Percentiles rank a stretch among this genome's conserved stretches.
Evolutionary conservation across 2,329 filamentous ascomycete species (phyloP).

Genomic region (Pseudocercospora fijiensis): DNA sequence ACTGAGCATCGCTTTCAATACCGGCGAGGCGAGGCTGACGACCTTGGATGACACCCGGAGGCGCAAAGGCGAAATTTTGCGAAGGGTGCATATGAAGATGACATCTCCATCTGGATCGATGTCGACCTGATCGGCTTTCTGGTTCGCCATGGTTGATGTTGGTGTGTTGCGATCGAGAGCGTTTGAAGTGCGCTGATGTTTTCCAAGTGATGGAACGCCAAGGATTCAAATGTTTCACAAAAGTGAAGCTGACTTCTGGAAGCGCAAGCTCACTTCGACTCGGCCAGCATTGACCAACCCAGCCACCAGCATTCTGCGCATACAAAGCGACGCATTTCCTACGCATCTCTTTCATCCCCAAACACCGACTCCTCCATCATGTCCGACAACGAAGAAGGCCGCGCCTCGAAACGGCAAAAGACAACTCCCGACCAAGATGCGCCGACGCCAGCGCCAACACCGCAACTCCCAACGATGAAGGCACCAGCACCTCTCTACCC

Average conservation of each 20-base stretch:
- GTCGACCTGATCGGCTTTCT: not conserved
- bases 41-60: slow-evolving; percentile 7
- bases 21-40: slow-evolving; percentile 9
- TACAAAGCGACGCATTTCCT: not conserved
- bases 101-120: slow-evolving; percentile 19
- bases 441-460: not conserved
- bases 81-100: slow-evolving; percentile 6
- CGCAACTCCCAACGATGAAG: not conserved
- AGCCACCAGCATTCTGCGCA: not conserved
- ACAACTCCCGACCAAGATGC: slow-evolving; percentile 8
- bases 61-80: not conserved
- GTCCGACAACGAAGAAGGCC: slow-evolving; percentile 12
- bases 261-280: not conserved
- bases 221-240: no score
- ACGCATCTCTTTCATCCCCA: not conserved
- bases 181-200: not conserved
- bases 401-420: slow-evolving; percentile 18
- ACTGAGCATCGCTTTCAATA: slow-evolving; percentile 20
- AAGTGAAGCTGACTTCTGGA: no score
- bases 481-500: not conserved
- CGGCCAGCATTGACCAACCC: not conserved
- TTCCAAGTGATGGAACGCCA: no score
- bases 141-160: no score
- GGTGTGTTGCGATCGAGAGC: not conserved
- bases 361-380: slow-evolving; percentile 1